phyloP scores from a whole-genome alignment of 1,284 basidiomycete genomes.

The Vanrija pseudolonga region DNA sequence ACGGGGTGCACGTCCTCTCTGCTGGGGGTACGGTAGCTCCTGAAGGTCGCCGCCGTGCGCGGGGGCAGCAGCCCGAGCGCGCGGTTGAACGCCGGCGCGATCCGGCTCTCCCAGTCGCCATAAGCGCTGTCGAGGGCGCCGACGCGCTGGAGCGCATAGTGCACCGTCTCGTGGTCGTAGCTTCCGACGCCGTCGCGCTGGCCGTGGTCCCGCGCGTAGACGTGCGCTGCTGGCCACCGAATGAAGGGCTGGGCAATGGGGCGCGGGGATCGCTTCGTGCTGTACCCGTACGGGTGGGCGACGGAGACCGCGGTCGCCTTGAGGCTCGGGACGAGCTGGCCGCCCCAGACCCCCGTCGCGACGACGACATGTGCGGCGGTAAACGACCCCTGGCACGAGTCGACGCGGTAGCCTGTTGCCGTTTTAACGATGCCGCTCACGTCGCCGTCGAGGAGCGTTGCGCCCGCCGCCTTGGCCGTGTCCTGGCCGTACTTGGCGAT shows the following conservation, averaged over 20 bases:
- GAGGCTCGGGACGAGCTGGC: constrained; percentile 20
- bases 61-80: constrained; percentile 14
- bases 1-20: not conserved
- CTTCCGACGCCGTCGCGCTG: constrained; percentile 25
- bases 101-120: constrained; percentile 13
- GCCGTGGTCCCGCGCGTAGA: constrained; percentile 32
- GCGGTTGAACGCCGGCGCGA: constrained; percentile 5
- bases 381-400: too few species aligned
- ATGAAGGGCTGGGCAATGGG: constrained; percentile 17
- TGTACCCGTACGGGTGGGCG: constrained; percentile 28
- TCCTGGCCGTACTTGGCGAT: constrained; percentile 15
- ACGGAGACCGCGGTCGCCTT: constrained; percentile 14
- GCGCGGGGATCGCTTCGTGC: not conserved
- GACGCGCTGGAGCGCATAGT: constrained; percentile 4
- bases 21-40: not conserved
- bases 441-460: constrained; percentile 39
- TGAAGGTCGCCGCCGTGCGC: constrained; percentile 12
- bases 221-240: constrained; percentile 23
- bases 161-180: constrained; percentile 24
- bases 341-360: constrained; percentile 31
- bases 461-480: constrained; percentile 12
- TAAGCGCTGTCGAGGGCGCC: constrained; percentile 9
- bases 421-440: not conserved
- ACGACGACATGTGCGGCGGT: constrained; percentile 13
- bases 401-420: not conserved